Evolutionary conservation across 768 basidiomycete species (phyloP), one percentile per base, ranked within the genome.

Genomic region (Tylopilus cervinicoccineus): DNA sequence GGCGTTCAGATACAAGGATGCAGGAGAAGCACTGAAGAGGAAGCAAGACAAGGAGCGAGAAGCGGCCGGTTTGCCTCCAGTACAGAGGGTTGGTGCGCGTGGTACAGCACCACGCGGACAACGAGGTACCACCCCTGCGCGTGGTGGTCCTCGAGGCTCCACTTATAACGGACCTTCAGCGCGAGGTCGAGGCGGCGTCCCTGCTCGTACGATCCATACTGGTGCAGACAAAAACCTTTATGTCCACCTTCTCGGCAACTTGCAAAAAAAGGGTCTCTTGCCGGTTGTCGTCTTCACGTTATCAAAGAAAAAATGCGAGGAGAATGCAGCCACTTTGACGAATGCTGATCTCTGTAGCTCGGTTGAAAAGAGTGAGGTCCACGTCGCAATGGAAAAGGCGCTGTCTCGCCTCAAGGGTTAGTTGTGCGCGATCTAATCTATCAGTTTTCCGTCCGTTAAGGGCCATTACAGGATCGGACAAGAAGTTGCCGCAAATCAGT

Each of bases 1-100:
- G 50, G 12, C 34, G 22, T 45, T 45, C 17, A 94, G 94, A 12
- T 94, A 93, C 72, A 90, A 92, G 62, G 84, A 87, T 31, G 96
- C 96, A 0, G 81, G 82, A 14, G 93, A 97, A 56, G 85, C 94
- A 3, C 72, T 95, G 17, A 79, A 83, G 43, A 78, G 94, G 31
- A 99, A 98, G 70, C 96, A 99, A 67, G 96, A 98, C 64, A 98
- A 97, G 66, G 95, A 98, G 66, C 80, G 96, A 42, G 93, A 98
- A 70, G 93, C 93, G 0, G 92, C 92, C 2, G 96, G 96, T 0
- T 68, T 97, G 28, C 82, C 86, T 7, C 92, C 93, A 6, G 82
- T 93, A 0, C 88, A 91, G 57, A 79, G 84, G 45, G 77, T 85
- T 9, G 93, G 93, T 42, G 91, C 88, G 14, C 81, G 88, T 36